Conservation (phyloP, 345 rosid species). For the Dipteronia sinensis region DNA sequence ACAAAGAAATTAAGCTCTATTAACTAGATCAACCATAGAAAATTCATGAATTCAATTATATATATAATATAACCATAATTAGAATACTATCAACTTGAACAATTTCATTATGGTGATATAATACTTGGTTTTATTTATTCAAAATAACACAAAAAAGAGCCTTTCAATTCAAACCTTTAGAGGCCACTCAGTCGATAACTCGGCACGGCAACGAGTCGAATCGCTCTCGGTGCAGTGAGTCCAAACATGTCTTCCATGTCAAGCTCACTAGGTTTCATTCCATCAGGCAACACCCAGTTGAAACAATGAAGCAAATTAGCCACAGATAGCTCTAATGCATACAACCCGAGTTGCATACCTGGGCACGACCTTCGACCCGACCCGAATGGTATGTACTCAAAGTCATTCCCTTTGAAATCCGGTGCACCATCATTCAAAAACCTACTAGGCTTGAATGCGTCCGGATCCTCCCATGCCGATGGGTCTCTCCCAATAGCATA, state of each 20-base stretch:
- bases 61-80: no score
- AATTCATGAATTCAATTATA: no score
- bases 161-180: not conserved
- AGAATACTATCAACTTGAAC: no score
- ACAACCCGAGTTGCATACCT: constrained; percentile 79
- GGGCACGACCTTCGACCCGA: constrained; percentile 87
- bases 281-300: constrained; percentile 68
- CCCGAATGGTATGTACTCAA: constrained; percentile 75
- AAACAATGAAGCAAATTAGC: constrained; percentile 74
- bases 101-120: no score
- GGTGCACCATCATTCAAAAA: constrained; percentile 50
- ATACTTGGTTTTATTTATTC: not conserved
- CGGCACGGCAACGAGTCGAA: constrained; percentile 61
- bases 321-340: constrained; percentile 61
- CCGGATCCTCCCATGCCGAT: constrained; percentile 62
- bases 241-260: constrained; percentile 76
- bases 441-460: constrained; percentile 55
- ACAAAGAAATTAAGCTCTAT: no score
- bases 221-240: constrained; percentile 74
- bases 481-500: constrained; percentile 64
- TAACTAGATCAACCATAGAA: no score
- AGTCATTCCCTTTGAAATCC: constrained; percentile 58
- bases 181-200: constrained; percentile 46
- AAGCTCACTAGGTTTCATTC: constrained; percentile 55
- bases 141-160: not conserved